Conservation (phyloP, 2,329 filamentous ascomycete species). For the Ambrosiella cleistominuta region DNA sequence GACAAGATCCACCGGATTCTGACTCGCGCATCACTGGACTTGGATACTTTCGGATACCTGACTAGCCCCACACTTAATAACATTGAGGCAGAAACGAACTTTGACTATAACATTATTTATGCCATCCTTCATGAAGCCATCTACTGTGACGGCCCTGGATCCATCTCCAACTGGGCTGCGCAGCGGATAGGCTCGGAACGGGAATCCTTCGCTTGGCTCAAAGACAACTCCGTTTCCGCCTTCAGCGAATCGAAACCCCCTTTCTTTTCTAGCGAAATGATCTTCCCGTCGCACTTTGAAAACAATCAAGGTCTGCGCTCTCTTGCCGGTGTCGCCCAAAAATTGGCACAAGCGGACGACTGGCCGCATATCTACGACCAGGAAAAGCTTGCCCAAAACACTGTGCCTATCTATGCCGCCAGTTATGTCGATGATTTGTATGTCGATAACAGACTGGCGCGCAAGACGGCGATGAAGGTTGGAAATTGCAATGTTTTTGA, state of each 20-base stretch:
- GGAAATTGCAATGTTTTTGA: conserved; percentile 63
- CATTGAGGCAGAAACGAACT: conserved; percentile 49
- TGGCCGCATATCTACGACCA: conserved; percentile 68
- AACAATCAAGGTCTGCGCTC: conserved; percentile 58
- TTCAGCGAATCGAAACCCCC: conserved; percentile 31
- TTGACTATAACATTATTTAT: conserved; percentile 68
- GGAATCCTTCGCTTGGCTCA: conserved; percentile 34
- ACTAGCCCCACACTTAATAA: conserved; percentile 51
- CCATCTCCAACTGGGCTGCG: conserved; percentile 59
- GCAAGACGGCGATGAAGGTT: conserved; percentile 57
- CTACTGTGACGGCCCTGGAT: conserved; percentile 53
- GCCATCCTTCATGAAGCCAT: conserved; percentile 74
- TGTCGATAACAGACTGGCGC: conserved; percentile 59
- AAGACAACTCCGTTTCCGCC: conserved; percentile 18
- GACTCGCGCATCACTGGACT: conserved; percentile 50
- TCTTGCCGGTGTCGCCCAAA: conserved; percentile 49
- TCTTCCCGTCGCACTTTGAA: conserved; percentile 72
- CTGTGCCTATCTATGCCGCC: conserved; percentile 72
- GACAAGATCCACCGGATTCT: conserved; percentile 60
- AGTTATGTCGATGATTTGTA: conserved; percentile 85
- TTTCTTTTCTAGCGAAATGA: conserved; percentile 84
- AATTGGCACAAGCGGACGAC: conserved; percentile 46
- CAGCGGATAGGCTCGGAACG: conserved; percentile 39
- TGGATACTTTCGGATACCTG: conserved; percentile 59
- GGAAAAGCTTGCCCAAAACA: conserved; percentile 53